Percentiles rank a stretch among this genome's conserved stretches.
Conservation (phyloP, 179 eudicot genomes). For the Heliamphora pulchella region DNA sequence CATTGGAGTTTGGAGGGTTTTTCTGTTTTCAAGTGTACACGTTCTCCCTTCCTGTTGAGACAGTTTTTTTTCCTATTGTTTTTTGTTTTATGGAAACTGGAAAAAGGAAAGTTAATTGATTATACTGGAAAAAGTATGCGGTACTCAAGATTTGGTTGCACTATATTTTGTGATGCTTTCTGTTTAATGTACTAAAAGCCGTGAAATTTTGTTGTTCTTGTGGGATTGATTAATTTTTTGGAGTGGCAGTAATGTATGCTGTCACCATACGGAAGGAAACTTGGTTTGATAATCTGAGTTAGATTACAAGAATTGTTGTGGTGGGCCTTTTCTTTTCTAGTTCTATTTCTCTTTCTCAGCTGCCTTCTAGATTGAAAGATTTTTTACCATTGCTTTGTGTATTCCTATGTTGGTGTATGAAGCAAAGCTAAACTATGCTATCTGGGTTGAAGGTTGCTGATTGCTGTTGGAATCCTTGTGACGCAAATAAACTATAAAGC, state of each 20-base stretch:
- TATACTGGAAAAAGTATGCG: not conserved
- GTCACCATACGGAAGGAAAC: not conserved
- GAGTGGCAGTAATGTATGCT: not conserved
- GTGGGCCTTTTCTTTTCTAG: not conserved
- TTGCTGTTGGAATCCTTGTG: not conserved
- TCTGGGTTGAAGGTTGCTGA: not conserved
- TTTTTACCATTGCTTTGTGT: no score
- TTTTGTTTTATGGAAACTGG: not conserved
- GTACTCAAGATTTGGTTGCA: not conserved
- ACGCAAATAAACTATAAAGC: not conserved
- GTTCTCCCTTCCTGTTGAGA: not conserved
- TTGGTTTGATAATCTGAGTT: slow-evolving; percentile 1
- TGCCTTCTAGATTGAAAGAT: not conserved
- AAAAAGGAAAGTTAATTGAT: not conserved
- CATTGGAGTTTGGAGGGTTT: not conserved
- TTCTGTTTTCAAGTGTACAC: not conserved
- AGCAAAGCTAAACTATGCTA: not conserved
- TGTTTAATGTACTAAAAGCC: not conserved
- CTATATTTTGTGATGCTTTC: not conserved
- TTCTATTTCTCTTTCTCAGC: not conserved
- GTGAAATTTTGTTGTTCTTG: not conserved
- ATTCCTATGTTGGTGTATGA: not conserved
- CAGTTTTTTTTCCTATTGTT: not conserved
- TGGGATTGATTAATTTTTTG: not conserved
- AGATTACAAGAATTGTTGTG: not conserved